phyloP scores from a whole-genome alignment of 345 rosid genomes.

The Arabidopsis thaliana region DNA sequence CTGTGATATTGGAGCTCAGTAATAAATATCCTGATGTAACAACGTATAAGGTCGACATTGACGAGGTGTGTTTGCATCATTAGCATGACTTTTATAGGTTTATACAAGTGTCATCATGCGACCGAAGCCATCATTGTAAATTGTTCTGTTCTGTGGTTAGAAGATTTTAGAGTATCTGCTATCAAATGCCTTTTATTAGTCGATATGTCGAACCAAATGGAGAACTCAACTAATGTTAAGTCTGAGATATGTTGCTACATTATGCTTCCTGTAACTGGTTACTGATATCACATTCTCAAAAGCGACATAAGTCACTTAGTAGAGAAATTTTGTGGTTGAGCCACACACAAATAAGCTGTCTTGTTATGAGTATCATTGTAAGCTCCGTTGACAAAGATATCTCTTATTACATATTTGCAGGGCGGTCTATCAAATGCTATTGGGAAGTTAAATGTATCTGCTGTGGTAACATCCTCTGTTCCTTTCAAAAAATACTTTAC shows the following conservation, averaged over 20 bases:
- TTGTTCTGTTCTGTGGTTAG: conserved; percentile 2
- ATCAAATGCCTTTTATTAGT: not conserved
- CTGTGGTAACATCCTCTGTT: conserved; percentile 62
- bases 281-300: conserved; percentile 2
- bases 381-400: not conserved
- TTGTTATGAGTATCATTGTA: not conserved
- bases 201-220: not conserved
- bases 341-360: not conserved
- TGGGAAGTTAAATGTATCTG: conserved; percentile 48
- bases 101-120: not conserved
- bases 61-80: conserved; percentile 54
- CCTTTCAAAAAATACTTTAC: conserved; percentile 18
- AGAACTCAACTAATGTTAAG: not conserved
- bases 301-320: not conserved
- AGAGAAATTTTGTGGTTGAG: conserved; percentile 1
- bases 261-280: not conserved
- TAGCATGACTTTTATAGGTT: not conserved
- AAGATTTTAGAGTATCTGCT: not conserved
- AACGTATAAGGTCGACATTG: conserved; percentile 77
- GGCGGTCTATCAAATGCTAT: conserved; percentile 54
- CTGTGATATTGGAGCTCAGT: conserved; percentile 60
- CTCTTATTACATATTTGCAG: conserved; percentile 50
- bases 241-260: not conserved
- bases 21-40: conserved; percentile 66
- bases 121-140: not conserved